Conservation (phyloP, 2,329 filamentous ascomycete species). For the Fonsecaea nubica region DNA sequence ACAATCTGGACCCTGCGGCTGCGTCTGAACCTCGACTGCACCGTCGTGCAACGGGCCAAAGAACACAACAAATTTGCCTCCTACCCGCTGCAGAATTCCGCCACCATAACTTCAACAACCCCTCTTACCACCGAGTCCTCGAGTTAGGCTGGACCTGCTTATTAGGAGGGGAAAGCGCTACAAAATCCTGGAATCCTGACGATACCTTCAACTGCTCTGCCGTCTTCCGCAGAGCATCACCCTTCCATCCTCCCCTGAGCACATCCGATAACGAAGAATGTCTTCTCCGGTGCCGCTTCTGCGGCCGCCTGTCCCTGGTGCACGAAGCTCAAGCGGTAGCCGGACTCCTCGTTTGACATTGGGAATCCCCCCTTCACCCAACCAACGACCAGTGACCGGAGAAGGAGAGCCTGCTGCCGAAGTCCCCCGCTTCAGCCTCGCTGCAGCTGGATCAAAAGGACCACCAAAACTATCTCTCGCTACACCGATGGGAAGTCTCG, state of each 20-base stretch:
- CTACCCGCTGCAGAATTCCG: conserved; percentile 12
- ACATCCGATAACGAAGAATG: conserved; percentile 59
- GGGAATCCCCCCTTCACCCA: conserved; percentile 87
- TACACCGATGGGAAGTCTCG: conserved; percentile 83
- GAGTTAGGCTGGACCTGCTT: neutral
- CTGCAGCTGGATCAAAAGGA: conserved; percentile 28
- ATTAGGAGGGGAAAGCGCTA: conserved; percentile 2
- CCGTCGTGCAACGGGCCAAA: conserved; percentile 22
- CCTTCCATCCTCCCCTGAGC: neutral
- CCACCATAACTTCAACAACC: conserved; percentile 11
- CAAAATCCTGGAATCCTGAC: neutral
- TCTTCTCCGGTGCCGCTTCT: conserved; percentile 80
- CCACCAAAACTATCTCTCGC: conserved; percentile 83
- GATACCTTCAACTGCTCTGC: neutral
- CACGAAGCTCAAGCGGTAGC: conserved; percentile 65
- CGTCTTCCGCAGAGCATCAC: conserved; percentile 2
- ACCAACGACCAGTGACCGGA: conserved; percentile 74
- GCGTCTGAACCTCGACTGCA: conserved; percentile 22
- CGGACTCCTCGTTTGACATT: conserved; percentile 81
- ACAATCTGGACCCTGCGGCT: neutral
- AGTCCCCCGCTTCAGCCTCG: conserved; percentile 47
- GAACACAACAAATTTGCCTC: conserved; percentile 1
- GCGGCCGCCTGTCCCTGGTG: conserved; percentile 79
- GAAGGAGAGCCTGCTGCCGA: conserved; percentile 51
- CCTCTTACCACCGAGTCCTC: conserved; percentile 1